phyloP scores from a whole-genome alignment of 768 basidiomycete genomes.

The Lentinula sp. region DNA sequence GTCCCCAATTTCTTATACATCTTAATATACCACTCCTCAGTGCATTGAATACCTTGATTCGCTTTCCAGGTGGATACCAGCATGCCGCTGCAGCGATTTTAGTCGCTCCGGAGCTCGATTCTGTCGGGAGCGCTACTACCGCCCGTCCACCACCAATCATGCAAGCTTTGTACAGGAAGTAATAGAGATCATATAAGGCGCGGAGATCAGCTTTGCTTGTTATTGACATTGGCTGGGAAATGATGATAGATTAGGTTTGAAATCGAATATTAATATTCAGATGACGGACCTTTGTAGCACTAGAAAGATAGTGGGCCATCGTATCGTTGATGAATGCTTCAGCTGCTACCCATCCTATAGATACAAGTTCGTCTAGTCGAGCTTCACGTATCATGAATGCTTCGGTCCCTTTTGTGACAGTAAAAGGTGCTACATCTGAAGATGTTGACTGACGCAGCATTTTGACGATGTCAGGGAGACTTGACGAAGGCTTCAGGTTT shows the following conservation, averaged over 20 bases:
- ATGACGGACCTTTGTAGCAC: not conserved
- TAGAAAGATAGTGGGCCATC: not conserved
- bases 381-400: not conserved
- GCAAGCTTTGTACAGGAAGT: not conserved
- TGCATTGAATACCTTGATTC: not conserved
- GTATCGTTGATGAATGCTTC: not conserved
- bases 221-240: not conserved
- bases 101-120: not conserved
- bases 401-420: not conserved
- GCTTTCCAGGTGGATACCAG: constrained; percentile 1
- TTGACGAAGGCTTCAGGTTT: too few relatives aligned
- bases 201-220: not conserved
- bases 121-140: not conserved
- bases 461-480: too few relatives aligned
- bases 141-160: not conserved
- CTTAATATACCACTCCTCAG: not conserved
- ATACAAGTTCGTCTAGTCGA: not conserved
- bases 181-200: not conserved
- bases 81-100: not conserved
- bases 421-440: not conserved
- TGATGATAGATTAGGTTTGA: not conserved
- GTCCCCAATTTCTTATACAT: not conserved
- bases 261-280: not conserved
- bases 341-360: not conserved
- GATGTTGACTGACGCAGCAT: not conserved